phyloP scores from a whole-genome alignment of 345 rosid species.

The Camelina sativa region DNA sequence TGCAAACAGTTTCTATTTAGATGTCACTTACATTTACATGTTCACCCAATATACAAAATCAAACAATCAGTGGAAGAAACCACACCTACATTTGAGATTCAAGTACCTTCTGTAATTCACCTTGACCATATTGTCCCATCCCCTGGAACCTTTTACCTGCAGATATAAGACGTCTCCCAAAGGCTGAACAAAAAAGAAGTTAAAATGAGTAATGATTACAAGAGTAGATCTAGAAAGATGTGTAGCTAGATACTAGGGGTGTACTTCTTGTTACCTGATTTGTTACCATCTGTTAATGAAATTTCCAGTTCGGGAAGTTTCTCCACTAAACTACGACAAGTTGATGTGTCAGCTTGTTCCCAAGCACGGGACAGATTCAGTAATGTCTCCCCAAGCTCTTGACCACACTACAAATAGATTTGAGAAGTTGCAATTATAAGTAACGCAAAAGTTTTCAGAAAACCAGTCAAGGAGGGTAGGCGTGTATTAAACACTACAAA shows the following conservation, averaged over 20 bases:
- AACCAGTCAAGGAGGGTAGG: neutral
- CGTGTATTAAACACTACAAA: neutral
- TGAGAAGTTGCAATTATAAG: neutral
- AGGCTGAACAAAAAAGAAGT: conserved; percentile 57
- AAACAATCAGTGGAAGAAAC: conserved; percentile 26
- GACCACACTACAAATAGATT: conserved; percentile 67
- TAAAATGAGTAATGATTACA: conserved; percentile 37
- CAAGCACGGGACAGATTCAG: conserved; percentile 80
- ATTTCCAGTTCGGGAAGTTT: conserved; percentile 62
- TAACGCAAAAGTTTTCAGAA: neutral
- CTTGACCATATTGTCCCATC: conserved; percentile 95
- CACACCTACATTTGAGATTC: conserved; percentile 29
- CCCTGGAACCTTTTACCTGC: conserved; percentile 87
- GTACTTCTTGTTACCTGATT: conserved; percentile 66
- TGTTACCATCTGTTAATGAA: conserved; percentile 58
- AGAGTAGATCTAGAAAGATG: conserved; percentile 35
- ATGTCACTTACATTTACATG: neutral
- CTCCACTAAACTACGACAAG: conserved; percentile 60
- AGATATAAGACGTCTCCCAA: conserved; percentile 79
- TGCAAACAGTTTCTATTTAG: neutral
- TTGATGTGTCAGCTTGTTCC: conserved; percentile 76
- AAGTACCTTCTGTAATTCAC: conserved; percentile 84
- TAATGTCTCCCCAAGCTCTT: conserved; percentile 74
- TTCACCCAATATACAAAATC: neutral
- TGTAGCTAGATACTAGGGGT: conserved; percentile 34